Base-by-base conservation (phyloP, 2,329 filamentous ascomycete species). In the Stemphylium lycopersici region DNA sequence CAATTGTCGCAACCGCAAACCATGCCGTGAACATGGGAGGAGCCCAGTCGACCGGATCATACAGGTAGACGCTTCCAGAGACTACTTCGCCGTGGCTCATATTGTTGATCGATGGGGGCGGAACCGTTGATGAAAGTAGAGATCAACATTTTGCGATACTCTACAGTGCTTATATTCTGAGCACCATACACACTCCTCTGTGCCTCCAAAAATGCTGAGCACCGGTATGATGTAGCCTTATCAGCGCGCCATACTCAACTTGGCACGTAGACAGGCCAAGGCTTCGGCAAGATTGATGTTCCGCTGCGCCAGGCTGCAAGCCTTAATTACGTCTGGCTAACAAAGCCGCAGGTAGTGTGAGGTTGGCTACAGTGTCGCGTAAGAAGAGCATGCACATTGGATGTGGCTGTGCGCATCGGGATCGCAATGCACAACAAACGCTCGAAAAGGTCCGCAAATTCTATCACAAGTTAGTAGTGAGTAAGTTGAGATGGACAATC, bases 1-100 rank as follows among this genome's bases (percentile, higher is more conserved):
- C 62, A 12, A 72, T 32, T 3, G 74, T 77, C 1, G 80, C 80
- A 31, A 76, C 52, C 1, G 71, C 63, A 40, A 81, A 82, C 1
- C 78, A 58, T 8, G 78, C 62, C 3, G 79, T 70, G 58, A 84
- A 85, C 26, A 83, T 64, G n/a, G 82, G 75, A 0, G 83, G 80
- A 0, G 80, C 81, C 13, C 62, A 72, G 60, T 83, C 81, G 63
- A 79, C 81, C 0, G 83, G 83, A 7, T 76, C 76, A 55, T 84
- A 84, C 54, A 70, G 49, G 55, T 68, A 65, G 5, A 67, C 38
- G 38, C 65, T 69, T 6, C 55, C 63, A 2, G 50, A 33, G 15
- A 66, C 57, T 55, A 48, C 15, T 3, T 34, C 33, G 11, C 34
- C 49, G 36, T 48, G 15, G 38, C 22, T 24, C 38, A 41, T 41